A percentile compares a stretch with the other conserved stretches of the same genome.
Conservation (phyloP, 768 basidiomycete species). For the Leccinum subtestaceum region DNA sequence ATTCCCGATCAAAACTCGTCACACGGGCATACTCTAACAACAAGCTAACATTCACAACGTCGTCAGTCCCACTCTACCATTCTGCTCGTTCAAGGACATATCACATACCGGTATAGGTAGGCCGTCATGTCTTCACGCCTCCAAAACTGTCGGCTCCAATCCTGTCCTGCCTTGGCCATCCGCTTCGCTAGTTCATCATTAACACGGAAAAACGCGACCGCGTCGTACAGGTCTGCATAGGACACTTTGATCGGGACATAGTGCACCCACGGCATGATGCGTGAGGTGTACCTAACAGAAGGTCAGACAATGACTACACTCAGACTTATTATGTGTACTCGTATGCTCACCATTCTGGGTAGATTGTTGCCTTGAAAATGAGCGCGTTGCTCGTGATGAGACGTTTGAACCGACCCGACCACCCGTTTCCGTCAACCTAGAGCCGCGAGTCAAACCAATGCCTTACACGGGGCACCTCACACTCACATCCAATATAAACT, state of each 20-base stretch:
- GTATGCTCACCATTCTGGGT: no score
- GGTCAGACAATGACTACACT: neutral
- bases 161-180: conserved; percentile 54
- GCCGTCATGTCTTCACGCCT: conserved; percentile 57
- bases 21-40: conserved; percentile 55
- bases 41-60: conserved; percentile 32
- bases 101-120: conserved; percentile 53
- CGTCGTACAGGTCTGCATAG: conserved; percentile 66
- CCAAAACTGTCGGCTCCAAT: conserved; percentile 60
- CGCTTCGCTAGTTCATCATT: conserved; percentile 58
- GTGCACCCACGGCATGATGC: conserved; percentile 67
- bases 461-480: neutral
- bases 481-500: conserved; percentile 58
- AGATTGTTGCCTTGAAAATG: no score
- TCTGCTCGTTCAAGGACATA: accelerated
- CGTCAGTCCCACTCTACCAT: neutral
- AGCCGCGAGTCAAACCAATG: neutral
- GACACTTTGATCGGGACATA: conserved; percentile 70
- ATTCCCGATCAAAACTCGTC: conserved; percentile 43
- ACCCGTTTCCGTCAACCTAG: conserved; percentile 40
- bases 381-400: no score
- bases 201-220: conserved; percentile 67
- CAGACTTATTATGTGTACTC: no score
- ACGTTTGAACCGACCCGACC: no score
- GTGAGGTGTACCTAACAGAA: conserved; percentile 47